These are phyloP conservation scores for Rhizoclosmatium globosum DNA, from an alignment of 192 early-diverging fungal species.

Conservation along the genomic window DNA sequence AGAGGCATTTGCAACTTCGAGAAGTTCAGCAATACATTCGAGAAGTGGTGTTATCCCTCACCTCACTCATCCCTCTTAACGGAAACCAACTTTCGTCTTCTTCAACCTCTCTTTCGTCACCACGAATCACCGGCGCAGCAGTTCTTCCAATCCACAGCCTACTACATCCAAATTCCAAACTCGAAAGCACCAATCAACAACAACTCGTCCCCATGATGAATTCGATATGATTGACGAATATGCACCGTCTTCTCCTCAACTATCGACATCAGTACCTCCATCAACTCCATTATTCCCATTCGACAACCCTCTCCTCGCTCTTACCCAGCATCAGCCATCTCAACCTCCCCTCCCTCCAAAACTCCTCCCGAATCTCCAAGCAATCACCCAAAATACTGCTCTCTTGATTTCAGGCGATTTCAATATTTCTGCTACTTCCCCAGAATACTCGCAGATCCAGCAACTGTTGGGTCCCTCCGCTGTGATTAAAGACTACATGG, in stretches of 20 bases:
- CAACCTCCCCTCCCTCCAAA: background rate
- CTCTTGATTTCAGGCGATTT: slow-evolving; percentile 21
- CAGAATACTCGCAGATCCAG: slow-evolving; percentile 13
- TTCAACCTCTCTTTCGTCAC: background rate
- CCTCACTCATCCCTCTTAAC: slow-evolving; percentile 27
- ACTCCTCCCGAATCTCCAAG: slow-evolving; percentile 16
- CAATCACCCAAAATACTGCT: slow-evolving; percentile 1
- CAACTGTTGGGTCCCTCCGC: background rate
- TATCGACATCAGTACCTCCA: background rate
- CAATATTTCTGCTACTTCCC: background rate
- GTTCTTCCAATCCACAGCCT: background rate
- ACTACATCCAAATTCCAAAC: background rate
- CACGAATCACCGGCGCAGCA: background rate
- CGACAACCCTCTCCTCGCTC: background rate
- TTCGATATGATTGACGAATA: slow-evolving; percentile 45
- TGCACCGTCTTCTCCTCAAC: background rate
- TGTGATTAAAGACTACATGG: background rate
- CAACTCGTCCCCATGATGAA: slow-evolving; percentile 5
- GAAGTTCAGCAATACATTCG: slow-evolving; percentile 36
- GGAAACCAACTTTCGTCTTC: background rate
- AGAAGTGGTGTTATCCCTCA: slow-evolving; percentile 36
- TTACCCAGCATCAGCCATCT: background rate
- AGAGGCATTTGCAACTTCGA: slow-evolving; percentile 27
- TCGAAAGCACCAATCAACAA: background rate
- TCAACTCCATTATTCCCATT: background rate